Evolutionary conservation across 345 rosid species (phyloP).

Genomic region (Gossypium arboreum): DNA sequence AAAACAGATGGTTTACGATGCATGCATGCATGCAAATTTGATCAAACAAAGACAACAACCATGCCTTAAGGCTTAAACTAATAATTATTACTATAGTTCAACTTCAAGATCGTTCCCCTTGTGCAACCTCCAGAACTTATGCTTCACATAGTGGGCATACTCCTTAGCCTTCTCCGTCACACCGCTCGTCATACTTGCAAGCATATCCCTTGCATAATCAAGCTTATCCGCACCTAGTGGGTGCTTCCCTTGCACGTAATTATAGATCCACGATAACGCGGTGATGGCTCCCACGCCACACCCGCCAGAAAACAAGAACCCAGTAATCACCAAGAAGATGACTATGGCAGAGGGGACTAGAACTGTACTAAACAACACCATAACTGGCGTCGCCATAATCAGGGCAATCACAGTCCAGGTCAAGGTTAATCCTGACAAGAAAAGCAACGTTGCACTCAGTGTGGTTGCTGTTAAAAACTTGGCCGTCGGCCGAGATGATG

Average conservation of each 20-base stretch:
- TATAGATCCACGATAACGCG: slow-evolving; percentile 61
- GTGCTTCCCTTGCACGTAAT: slow-evolving; percentile 51
- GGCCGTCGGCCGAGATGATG: slow-evolving; percentile 33
- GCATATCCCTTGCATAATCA: slow-evolving; percentile 40
- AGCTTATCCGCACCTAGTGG: slow-evolving; percentile 60
- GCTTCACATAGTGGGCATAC: slow-evolving; percentile 48
- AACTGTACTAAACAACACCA: slow-evolving; percentile 61
- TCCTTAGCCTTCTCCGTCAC: slow-evolving; percentile 51
- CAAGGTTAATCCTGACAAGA: slow-evolving; percentile 48
- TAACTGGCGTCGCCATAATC: slow-evolving; percentile 48
- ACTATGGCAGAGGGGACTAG: slow-evolving; percentile 53
- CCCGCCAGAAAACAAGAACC: slow-evolving; percentile 53
- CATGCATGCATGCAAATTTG: neutral
- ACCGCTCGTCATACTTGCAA: slow-evolving; percentile 33
- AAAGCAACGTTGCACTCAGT: slow-evolving; percentile 33
- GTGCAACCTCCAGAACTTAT: slow-evolving; percentile 38
- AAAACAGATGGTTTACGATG: neutral
- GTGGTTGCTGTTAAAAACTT: slow-evolving; percentile 51
- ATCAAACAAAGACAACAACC: neutral
- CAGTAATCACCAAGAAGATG: slow-evolving; percentile 23
- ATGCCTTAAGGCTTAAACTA: too few species aligned
- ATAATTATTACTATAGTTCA: too few species aligned
- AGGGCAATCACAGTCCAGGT: slow-evolving; percentile 52
- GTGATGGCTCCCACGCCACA: slow-evolving; percentile 54
- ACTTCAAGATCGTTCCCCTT: slow-evolving; percentile 16